Conservation (phyloP, 1,284 basidiomycete species). For the Golubevia sp. region DNA sequence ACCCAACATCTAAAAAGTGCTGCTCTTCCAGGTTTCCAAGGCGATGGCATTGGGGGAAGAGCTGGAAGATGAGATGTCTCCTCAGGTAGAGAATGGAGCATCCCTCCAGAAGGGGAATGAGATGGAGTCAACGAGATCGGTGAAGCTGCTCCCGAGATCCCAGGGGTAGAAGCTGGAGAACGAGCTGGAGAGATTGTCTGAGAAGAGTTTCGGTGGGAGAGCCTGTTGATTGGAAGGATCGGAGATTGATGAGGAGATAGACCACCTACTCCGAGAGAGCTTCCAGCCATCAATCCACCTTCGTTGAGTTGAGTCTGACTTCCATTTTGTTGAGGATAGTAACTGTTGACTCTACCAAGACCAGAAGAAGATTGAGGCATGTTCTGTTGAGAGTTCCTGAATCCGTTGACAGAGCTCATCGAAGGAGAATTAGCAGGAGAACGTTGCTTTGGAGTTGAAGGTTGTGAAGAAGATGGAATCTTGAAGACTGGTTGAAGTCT, state of each 20-base stretch:
- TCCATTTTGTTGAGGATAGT: not conserved
- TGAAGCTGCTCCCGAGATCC: too few species aligned
- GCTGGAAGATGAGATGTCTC: not conserved
- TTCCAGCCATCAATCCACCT: too few species aligned
- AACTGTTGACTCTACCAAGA: not conserved
- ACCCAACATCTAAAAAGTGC: conserved; percentile 63
- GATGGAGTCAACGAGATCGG: too few species aligned
- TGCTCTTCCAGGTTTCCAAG: conserved; percentile 58
- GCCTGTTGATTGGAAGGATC: not conserved
- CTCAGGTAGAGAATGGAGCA: not conserved
- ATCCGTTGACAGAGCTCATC: too few species aligned
- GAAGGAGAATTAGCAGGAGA: not conserved
- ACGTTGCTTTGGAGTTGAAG: not conserved
- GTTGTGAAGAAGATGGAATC: conserved; percentile 3
- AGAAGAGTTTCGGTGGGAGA: too few species aligned
- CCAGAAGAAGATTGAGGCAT: not conserved
- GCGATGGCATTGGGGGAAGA: conserved; percentile 12
- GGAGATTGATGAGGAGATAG: not conserved
- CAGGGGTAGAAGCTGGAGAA: too few species aligned
- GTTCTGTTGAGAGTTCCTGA: too few species aligned
- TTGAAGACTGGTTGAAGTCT: conserved; percentile 45
- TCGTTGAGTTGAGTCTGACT: too few species aligned
- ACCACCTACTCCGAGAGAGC: too few species aligned
- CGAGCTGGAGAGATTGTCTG: too few species aligned
- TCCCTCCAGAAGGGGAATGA: too few species aligned